A percentile compares a stretch with the other conserved stretches of the same genome.
Conservation (phyloP, 176 grass and related monocot species). For the Oryza rufipogon region DNA sequence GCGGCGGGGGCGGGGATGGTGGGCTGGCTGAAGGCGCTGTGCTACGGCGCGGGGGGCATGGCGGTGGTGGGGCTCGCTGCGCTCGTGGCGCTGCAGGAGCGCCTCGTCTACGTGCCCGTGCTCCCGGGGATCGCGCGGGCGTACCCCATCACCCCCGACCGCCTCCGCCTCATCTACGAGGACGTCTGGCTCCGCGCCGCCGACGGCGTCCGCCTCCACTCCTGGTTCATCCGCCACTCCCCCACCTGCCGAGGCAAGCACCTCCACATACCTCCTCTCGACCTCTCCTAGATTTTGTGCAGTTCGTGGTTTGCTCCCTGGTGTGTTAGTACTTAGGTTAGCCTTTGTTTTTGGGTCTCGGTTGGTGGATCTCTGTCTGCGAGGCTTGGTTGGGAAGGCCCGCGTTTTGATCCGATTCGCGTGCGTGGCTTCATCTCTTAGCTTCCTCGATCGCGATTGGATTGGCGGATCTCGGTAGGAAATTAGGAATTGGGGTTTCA, state of each 20-base stretch:
- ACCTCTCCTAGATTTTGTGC: background rate
- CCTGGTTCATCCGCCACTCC: slow-evolving; percentile 92
- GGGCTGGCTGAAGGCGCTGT: slow-evolving; percentile 69
- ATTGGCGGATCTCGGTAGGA: slow-evolving; percentile 15
- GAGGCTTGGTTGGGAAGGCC: slow-evolving; percentile 4
- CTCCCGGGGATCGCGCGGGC: slow-evolving; percentile 85
- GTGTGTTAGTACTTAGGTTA: background rate
- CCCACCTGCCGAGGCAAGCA: slow-evolving; percentile 61
- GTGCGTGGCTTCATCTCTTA: slow-evolving; percentile 20
- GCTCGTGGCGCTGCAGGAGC: slow-evolving; percentile 96
- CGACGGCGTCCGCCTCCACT: slow-evolving; percentile 92
- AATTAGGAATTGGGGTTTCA: background rate
- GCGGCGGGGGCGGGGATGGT: slow-evolving; percentile 51
- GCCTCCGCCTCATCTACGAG: slow-evolving; percentile 73
- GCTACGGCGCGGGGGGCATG: slow-evolving; percentile 79
- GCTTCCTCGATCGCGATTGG: slow-evolving; percentile 14
- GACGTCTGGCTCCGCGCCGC: slow-evolving; percentile 80
- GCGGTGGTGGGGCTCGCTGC: slow-evolving; percentile 73
- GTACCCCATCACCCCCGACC: slow-evolving; percentile 72
- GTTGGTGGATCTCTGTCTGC: slow-evolving; percentile 45
- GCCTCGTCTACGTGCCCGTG: slow-evolving; percentile 93
- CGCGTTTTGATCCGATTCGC: slow-evolving; percentile 12
- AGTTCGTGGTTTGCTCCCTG: background rate
- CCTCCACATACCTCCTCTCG: background rate
- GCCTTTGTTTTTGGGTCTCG: background rate